phyloP scores from a whole-genome alignment of 495 filamentous ascomycete genomes.

The Aspergillus biplanus region DNA sequence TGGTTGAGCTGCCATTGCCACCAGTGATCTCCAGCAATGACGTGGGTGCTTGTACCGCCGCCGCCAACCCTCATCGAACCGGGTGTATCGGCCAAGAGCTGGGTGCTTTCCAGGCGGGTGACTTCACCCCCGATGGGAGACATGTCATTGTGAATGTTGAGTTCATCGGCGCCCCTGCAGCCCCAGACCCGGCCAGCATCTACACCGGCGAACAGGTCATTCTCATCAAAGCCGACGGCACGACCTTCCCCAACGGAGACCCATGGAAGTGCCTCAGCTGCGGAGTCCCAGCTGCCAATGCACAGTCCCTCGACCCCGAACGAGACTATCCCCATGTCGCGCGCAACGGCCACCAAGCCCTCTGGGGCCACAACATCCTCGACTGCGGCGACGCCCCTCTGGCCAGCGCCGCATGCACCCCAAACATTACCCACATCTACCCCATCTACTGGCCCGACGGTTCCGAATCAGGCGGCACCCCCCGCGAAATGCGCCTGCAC shows the following conservation, averaged over 20 bases:
- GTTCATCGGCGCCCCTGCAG: slow-evolving; percentile 27
- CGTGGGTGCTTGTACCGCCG: slow-evolving; percentile 21
- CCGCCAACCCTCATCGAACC: slow-evolving; percentile 23
- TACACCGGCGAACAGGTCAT: slow-evolving; percentile 29
- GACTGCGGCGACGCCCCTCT: slow-evolving; percentile 21
- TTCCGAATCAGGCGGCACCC: slow-evolving; percentile 14
- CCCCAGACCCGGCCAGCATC: slow-evolving; percentile 26
- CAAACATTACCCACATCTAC: slow-evolving; percentile 25
- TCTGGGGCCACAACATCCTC: slow-evolving; percentile 27
- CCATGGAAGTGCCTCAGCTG: slow-evolving; percentile 32
- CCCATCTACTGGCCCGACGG: slow-evolving; percentile 28
- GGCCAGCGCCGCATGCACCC: slow-evolving; percentile 21
- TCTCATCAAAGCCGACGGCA: slow-evolving; percentile 24
- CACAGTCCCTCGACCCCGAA: slow-evolving; percentile 12
- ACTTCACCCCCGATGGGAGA: slow-evolving; percentile 28
- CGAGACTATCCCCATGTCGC: slow-evolving; percentile 26
- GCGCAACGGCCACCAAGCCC: slow-evolving; percentile 19
- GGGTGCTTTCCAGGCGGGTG: slow-evolving; percentile 20
- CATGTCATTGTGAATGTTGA: slow-evolving; percentile 26
- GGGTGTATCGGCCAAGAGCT: slow-evolving; percentile 25
- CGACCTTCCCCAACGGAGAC: slow-evolving; percentile 24
- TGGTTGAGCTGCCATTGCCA: slow-evolving; percentile 27
- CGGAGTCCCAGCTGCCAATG: slow-evolving; percentile 20
- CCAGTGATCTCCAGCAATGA: slow-evolving; percentile 22
- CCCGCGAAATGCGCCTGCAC: slow-evolving; percentile 30